Base-by-base conservation (phyloP, 192 early-diverging fungal species). In the Linnemannia hyalina region DNA sequence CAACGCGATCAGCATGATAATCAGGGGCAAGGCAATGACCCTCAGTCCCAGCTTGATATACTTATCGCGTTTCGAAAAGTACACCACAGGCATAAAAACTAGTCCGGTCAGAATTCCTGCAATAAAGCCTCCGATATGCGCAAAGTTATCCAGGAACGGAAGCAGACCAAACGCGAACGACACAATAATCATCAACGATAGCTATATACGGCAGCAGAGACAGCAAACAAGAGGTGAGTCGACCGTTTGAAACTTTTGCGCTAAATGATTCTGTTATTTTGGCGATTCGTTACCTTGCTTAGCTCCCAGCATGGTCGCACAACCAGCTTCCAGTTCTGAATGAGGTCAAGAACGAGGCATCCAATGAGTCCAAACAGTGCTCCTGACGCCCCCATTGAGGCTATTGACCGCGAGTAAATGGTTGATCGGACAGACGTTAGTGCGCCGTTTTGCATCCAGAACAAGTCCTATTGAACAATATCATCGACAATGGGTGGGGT, bases 91-190 rank as follows among this genome's bases (percentile, higher is more conserved):
- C 92, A 95, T 91, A 69, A 96, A 93, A 44, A 96, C 81, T 8
- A 95, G 82, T 20, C 95, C 94, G 13, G 94, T 86, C 32, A 95
- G 63, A 47, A 95, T 80, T 0, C 95, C 96, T 68, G 84, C 87
- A 46, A 94, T 80, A 80, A 95, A 96, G 6, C 96, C 95, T 52
- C 96, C 97, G 60, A 97, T 89, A 90, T 97, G 97, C 22, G 97
- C 95, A 86, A 95, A 96, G 84, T 97, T 97, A 86, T 97, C 97
- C 32, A 96, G 80, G 83, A 89, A 92, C 3, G 96, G 96, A 7
- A 97, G 83, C 47, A 94, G 89, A 0, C 97, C 97, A 26, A 97
- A 80, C 13, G 91, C 88, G 73, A 97, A 90, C 6, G 94, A 93
- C 42, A 96, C 54, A 3, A 93, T 3, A 38, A 94, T 94, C 63